Evolutionary conservation across 2,329 filamentous ascomycete species (phyloP).

Genomic region (Xylaria hypoxylon): DNA sequence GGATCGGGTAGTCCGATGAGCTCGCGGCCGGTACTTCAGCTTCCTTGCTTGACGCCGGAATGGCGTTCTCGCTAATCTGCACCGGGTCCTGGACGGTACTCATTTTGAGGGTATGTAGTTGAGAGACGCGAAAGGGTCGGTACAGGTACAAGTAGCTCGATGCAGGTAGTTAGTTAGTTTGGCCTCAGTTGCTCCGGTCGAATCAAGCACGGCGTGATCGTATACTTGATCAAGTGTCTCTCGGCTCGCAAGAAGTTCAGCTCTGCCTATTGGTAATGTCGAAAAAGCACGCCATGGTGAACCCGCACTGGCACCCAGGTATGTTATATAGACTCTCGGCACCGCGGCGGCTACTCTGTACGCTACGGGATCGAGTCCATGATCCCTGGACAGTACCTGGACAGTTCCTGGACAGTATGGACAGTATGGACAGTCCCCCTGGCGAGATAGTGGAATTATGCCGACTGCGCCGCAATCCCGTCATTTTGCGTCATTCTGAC

Average conservation of each 20-base stretch:
- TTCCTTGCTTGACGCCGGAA: slow-evolving; percentile 35
- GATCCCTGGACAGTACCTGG: slow-evolving; percentile 5
- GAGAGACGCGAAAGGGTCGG: not conserved
- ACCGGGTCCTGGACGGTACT: slow-evolving; percentile 27
- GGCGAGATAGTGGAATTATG: slow-evolving; percentile 4
- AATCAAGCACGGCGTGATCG: not conserved
- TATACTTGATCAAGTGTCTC: not conserved
- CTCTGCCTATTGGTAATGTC: slow-evolving; percentile 11
- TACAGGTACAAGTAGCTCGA: not conserved
- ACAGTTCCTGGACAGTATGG: not conserved
- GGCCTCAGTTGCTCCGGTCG: slow-evolving; percentile 1
- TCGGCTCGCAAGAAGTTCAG: slow-evolving; percentile 1
- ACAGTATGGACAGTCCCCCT: not conserved
- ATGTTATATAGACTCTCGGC: slow-evolving; percentile 35
- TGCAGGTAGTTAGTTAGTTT: not conserved
- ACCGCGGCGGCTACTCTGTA: slow-evolving; percentile 2
- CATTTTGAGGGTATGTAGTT: slow-evolving; percentile 16
- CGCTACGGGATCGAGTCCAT: slow-evolving; percentile 11
- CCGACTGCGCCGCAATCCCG: slow-evolving; percentile 18
- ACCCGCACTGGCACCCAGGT: slow-evolving; percentile 16
- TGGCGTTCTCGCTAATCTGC: slow-evolving; percentile 24
- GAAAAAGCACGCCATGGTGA: slow-evolving; percentile 33
- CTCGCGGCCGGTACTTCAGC: slow-evolving; percentile 15
- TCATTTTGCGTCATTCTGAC: slow-evolving; percentile 33
- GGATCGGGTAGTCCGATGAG: slow-evolving; percentile 49